Conservation (phyloP, 257 asterid species). For the Jasminum sambac region DNA sequence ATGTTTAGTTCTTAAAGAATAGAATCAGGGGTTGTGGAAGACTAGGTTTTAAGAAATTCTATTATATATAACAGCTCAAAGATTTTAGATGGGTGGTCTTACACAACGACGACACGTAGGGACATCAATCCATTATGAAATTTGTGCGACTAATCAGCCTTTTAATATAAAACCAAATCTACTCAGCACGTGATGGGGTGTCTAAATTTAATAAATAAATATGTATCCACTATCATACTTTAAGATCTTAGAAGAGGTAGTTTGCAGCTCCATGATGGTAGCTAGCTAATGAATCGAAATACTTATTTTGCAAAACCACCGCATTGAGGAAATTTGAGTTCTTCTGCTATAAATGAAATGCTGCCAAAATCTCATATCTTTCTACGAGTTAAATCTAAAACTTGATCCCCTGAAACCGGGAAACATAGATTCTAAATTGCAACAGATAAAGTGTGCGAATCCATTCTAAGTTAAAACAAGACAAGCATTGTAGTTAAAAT, state of each 20-base stretch:
- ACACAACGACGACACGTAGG: not conserved
- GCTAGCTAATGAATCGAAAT: not conserved
- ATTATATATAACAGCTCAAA: not conserved
- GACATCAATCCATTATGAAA: not conserved
- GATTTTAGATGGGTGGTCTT: not conserved
- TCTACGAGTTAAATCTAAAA: not conserved
- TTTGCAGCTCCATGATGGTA: not conserved
- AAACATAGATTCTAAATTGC: not conserved
- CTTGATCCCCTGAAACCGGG: not conserved
- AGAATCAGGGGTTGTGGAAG: not conserved
- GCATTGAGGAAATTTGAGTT: not conserved
- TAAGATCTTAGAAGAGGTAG: not conserved
- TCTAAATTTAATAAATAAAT: not conserved
- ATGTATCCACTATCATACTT: not conserved
- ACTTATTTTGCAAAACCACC: not conserved
- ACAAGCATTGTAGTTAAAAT: not conserved
- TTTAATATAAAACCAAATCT: not conserved
- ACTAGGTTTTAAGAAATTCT: not conserved
- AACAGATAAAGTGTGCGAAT: not conserved
- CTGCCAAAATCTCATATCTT: not conserved
- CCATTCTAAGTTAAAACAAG: not conserved
- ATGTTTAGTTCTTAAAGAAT: not conserved
- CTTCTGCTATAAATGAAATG: not conserved
- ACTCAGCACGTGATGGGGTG: not conserved
- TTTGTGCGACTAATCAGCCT: not conserved